Percentiles rank a stretch among this genome's conserved stretches.
These are phyloP conservation scores for Kodamaea arcana DNA, from an alignment of 1,139 yeast genomes.

Conservation along the genomic window DNA sequence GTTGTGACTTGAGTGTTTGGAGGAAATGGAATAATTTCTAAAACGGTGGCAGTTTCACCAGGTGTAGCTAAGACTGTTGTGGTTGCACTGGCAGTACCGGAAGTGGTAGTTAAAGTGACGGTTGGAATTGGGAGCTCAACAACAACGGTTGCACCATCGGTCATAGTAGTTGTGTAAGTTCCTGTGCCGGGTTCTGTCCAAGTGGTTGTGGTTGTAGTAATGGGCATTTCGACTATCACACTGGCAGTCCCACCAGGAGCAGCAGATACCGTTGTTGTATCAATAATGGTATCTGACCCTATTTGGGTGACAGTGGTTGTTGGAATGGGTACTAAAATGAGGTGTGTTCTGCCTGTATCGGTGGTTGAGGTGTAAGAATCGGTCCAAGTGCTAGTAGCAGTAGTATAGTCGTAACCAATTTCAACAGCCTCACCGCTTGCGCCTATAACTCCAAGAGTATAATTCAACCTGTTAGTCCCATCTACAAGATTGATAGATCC, in stretches of 20 bases:
- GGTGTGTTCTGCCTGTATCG: not conserved
- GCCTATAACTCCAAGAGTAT: not conserved
- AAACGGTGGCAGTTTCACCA: not conserved
- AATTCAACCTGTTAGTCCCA: not conserved
- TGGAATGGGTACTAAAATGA: not conserved
- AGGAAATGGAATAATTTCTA: not conserved
- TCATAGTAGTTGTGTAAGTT: not conserved
- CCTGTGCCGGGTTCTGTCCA: not conserved
- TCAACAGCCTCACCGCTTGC: not conserved
- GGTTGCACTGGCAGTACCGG: not conserved
- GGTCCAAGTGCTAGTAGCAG: not conserved
- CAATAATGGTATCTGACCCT: not conserved
- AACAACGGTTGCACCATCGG: not conserved
- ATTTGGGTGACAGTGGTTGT: not conserved
- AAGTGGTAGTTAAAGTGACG: not conserved
- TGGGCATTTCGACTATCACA: not conserved
- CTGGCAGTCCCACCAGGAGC: not conserved
- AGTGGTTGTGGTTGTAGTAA: not conserved
- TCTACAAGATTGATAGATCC: constrained; percentile 1
- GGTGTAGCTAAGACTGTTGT: not conserved
- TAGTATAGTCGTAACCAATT: not conserved
- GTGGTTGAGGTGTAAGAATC: not conserved
- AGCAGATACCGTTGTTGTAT: not conserved
- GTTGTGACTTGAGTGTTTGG: not conserved
- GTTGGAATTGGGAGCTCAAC: not conserved